Evolutionary conservation across 1,139 yeast genomes (phyloP), one percentile per base, ranked within the genome.

Genomic region (Kodamaea alishanica): DNA sequence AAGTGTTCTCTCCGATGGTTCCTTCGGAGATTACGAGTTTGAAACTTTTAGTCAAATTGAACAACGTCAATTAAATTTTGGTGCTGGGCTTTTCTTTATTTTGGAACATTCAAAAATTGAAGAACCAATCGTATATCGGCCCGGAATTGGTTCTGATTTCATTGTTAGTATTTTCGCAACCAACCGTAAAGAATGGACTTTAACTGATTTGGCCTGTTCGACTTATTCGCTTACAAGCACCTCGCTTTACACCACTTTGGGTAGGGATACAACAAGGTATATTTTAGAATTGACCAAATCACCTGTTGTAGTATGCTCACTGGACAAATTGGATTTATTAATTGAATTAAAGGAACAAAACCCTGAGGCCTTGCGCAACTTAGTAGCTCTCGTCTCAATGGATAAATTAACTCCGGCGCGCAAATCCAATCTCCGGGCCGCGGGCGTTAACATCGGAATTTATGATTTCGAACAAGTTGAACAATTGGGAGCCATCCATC

Each of bases 241-340:
- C n/a, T 75, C 85, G 2, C 60, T 81, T 39, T 81, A 81, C 55
- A 83, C 81, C 47, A 79, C 86, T 3, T 61, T 81, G 51, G 87
- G 87, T 1, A 73, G 79, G 1, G 72, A 69, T 26, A 70, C 87
- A 6, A 72, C 84, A 2, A 68, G 68, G 47, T 77, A 78, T 54
- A 81, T 81, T 45, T 61, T 81, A 58, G 68, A 70, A 38, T 54
- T 77, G 42, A 77, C 84, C 4, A 75, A 77, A 47, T 58, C 78
- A 7, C 84, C 84, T 3, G 71, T 80, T 5, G 60, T 79, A n/a
- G 65, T 75, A 30, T 66, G 69, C 39, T 69, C 79, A 11, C 63
- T 70, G 47, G 73, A 70, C 24, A 76, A 77, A 50, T 52, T 79
- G 40, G 63, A 65, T 24, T 58, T 55, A 32, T 57, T 79, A 26